These are phyloP conservation scores for Hypsizygus marmoreus DNA, from an alignment of 768 basidiomycete genomes.

Conservation along the genomic window DNA sequence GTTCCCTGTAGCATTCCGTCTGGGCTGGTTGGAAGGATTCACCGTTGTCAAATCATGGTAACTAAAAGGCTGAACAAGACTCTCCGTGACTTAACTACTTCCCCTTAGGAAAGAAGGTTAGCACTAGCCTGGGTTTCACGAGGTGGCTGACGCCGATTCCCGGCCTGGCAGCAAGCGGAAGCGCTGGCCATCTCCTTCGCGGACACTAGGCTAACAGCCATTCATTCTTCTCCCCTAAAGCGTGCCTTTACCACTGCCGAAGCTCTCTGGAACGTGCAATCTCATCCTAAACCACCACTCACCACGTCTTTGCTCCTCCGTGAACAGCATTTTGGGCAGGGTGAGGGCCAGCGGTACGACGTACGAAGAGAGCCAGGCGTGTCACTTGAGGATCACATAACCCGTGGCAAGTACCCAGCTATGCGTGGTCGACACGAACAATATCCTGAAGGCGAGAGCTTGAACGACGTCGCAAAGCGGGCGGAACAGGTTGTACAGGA, in stretches of 20 bases:
- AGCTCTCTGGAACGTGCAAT: slow-evolving; percentile 52
- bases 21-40: slow-evolving; percentile 84
- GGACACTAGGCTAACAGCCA: slow-evolving; percentile 47
- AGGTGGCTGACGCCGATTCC: background rate
- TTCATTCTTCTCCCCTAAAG: slow-evolving; percentile 68
- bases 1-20: slow-evolving; percentile 31
- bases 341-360: slow-evolving; percentile 62
- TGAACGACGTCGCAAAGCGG: slow-evolving; percentile 59
- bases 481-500: slow-evolving; percentile 54
- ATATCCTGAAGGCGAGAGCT: slow-evolving; percentile 75
- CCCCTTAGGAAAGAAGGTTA: slow-evolving; percentile 54
- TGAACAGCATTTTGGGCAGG: slow-evolving; percentile 72
- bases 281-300: slow-evolving; percentile 46
- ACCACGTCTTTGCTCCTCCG: slow-evolving; percentile 52
- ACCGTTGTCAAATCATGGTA: slow-evolving; percentile 74
- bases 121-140: slow-evolving; percentile 12
- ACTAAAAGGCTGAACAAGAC: slow-evolving; percentile 11
- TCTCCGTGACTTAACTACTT: background rate
- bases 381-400: slow-evolving; percentile 50
- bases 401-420: slow-evolving; percentile 54
- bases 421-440: slow-evolving; percentile 44
- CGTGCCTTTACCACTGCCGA: slow-evolving; percentile 66
- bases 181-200: slow-evolving; percentile 60
- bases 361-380: slow-evolving; percentile 29
- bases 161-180: slow-evolving; percentile 55